A percentile compares a stretch with the other conserved stretches of the same genome.
Conservation (phyloP, 345 rosid species). For the Litchi chinensis region DNA sequence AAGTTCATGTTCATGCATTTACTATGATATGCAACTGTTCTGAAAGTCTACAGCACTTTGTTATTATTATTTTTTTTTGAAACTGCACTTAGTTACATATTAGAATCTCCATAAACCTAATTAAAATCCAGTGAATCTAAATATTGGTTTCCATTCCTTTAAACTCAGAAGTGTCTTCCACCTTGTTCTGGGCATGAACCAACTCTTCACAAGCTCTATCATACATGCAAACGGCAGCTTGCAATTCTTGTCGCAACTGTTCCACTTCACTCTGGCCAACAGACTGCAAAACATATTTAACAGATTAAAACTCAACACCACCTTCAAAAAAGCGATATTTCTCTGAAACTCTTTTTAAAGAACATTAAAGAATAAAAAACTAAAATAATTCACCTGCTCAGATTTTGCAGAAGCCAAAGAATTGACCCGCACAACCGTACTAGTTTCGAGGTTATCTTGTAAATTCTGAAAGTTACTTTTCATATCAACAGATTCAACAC, state of each 20-base stretch:
- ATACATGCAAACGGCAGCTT: conserved; percentile 62
- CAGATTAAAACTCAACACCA: conserved; percentile 4
- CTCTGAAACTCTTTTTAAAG: neutral
- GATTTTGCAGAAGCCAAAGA: conserved; percentile 27
- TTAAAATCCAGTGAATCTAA: neutral
- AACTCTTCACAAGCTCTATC: conserved; percentile 73
- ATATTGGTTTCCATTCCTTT: neutral
- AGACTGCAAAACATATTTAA: conserved; percentile 39
- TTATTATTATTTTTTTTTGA: too few relatives aligned
- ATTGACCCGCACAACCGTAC: neutral
- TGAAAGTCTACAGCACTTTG: neutral
- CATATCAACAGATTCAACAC: conserved; percentile 4
- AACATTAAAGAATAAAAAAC: neutral
- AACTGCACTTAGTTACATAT: neutral
- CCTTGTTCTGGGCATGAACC: conserved; percentile 73
- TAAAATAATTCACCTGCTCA: conserved; percentile 38
- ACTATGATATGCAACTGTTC: neutral
- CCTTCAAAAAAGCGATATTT: conserved; percentile 8
- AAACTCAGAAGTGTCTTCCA: conserved; percentile 18
- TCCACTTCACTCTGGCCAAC: conserved; percentile 63
- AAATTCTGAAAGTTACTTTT: neutral
- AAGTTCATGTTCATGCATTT: neutral
- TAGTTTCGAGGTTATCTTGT: conserved; percentile 23
- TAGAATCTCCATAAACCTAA: conserved; percentile 5
- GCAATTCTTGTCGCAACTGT: conserved; percentile 63